Evolutionary conservation across 176 grass and related monocot genomes (phyloP).

Genomic region (Olyra latifolia): DNA sequence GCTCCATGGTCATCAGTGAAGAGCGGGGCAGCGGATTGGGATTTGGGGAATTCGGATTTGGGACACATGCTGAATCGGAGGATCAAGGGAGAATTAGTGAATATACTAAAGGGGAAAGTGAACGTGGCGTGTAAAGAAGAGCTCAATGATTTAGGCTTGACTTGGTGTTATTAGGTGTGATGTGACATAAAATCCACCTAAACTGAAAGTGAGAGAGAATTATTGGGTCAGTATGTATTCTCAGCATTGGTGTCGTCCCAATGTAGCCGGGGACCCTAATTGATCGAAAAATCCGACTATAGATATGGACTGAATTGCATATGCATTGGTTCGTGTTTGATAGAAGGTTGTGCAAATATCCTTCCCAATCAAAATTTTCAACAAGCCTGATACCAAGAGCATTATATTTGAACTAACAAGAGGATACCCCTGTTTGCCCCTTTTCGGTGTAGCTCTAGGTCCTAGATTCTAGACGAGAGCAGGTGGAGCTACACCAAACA

Average conservation of each 20-base stretch:
- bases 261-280: not conserved
- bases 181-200: constrained; percentile 32
- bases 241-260: not conserved
- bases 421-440: too few species aligned
- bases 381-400: not conserved
- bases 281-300: not conserved
- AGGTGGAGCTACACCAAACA: too few species aligned
- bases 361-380: not conserved
- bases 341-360: not conserved
- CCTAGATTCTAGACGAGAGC: too few species aligned
- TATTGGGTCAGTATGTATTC: not conserved
- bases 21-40: not conserved
- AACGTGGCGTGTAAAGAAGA: not conserved
- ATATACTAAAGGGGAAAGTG: constrained; percentile 38
- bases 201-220: constrained; percentile 6
- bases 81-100: not conserved
- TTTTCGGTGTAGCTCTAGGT: too few species aligned
- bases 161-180: constrained; percentile 15
- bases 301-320: not conserved
- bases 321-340: not conserved
- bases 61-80: constrained; percentile 2
- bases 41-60: not conserved
- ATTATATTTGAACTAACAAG: not conserved
- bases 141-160: not conserved
- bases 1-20: not conserved